Base-by-base conservation (phyloP, 1,284 basidiomycete genomes). In the Trichosporon sp. region DNA sequence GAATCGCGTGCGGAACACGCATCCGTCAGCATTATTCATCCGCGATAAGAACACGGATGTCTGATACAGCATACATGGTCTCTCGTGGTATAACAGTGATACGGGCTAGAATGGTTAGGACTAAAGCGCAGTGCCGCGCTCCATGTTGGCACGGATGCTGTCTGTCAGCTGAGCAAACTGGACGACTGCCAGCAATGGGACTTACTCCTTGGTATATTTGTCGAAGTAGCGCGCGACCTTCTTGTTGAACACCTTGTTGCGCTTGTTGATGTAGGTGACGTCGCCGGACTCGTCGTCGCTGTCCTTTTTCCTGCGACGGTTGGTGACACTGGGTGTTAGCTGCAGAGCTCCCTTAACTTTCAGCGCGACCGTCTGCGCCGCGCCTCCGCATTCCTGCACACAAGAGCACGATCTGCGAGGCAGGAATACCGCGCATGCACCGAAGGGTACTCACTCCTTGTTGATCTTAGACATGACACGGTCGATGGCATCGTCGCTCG, bases 251-350 rank as follows among this genome's bases (percentile, higher is more conserved):
- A 95, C 92, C 73, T 92, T 89, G 83, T 99, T 99, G 79, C 89
- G 88, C 79, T 97, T 92, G 84, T 99, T 99, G 87, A 99, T 99
- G 78, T 99, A 99, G 13, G 93, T 98, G 79, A 99, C 91, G 71
- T 97, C 93, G 62, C 90, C 93, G 68, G 95, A 89, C 60, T 90
- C 89, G 73, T 97, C 93, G 81, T 95, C 94, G 76, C 84, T 83
- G 65, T 93, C 86, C 80, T 92, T 91, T 69, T 94, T 72, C 66
- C 73, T 74, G 61, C 73, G 49, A 16, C 49, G 72, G 69, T 75
- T 75, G 21, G 29, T 44, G 7, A 54, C 49, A 29, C 49, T 54
- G 49, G 1, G 4, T 2, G 62, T 44, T 37, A 66, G 57, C 65
- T 60, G 13, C 16, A 8, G n/a, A 1, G 21, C n/a, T n/a, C n/a